Evolutionary conservation across 2,329 filamentous ascomycete species (phyloP), one percentile per base, ranked within the genome.

Genomic region (Aspergillus brunneoviolaceus): DNA sequence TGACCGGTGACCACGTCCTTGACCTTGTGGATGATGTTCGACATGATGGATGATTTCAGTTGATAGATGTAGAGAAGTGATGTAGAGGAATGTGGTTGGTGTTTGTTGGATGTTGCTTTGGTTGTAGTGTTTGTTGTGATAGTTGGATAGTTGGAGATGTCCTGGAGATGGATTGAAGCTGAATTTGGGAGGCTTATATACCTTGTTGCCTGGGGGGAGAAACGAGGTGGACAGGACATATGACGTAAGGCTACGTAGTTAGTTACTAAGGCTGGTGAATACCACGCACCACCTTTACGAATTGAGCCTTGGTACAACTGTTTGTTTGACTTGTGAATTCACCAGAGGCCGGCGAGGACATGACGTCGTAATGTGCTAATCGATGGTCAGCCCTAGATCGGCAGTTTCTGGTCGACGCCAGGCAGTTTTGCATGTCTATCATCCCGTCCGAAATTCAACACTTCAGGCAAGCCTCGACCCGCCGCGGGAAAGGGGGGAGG

Each of bases 21-120:
- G 42, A 78, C 75, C 63, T 81, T 81, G 67, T 80, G 73, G 58
- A 79, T 67, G 57, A 78, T 70, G 52, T 65, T 64, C 57, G 77
- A 78, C 79, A 80, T 81, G 57, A 58, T 74, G 75, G 4, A 23
- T 58, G 35, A 23, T 21, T 14, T 42, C 33, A 5, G 5, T 39
- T 49, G 27, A 23, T 29, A 51, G 35, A 33, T n/a, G 52, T 27
- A 58, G 9, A 31, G 5, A 16, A 16, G 10, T 9, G 9, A 21
- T 7, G 33, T 16, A 35, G 33, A 35, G 16, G 33, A 16, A 12
- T 10, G 14, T 12, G 16, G 5, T 10, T 16, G 12, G n/a, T 42
- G 23, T 19, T 45, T 31, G 25, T n/a, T 47, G 10, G 21, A 27
- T 14, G 14, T 5, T 4, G n/a, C 16, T 12, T 45, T 45, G n/a